A percentile compares a stretch with the other conserved stretches of the same genome.
Conservation (phyloP, 805 yeast species). For the Candida lessepsii region DNA sequence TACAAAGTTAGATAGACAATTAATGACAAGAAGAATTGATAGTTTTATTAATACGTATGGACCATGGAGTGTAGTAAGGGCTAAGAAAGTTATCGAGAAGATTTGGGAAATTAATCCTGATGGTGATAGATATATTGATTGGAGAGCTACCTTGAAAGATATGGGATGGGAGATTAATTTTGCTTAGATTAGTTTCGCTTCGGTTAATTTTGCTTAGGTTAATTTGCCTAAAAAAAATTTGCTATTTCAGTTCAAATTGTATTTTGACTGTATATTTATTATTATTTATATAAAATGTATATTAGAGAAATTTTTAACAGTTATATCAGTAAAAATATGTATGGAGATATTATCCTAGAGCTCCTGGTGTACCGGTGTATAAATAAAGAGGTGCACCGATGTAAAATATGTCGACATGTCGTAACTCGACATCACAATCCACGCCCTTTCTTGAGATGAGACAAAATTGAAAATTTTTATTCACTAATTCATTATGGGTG, state of each 20-base stretch:
- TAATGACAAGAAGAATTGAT: constrained; percentile 52
- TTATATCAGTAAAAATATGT: no score
- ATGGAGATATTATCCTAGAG: no score
- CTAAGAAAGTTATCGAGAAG: constrained; percentile 42
- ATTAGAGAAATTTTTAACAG: no score
- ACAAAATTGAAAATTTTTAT: constrained; percentile 13
- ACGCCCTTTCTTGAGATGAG: constrained; percentile 6
- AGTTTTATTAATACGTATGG: constrained; percentile 60
- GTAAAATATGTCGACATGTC: constrained; percentile 1
- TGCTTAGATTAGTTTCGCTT: no score
- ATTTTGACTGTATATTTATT: no score
- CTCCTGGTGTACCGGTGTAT: no score
- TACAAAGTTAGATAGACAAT: constrained; percentile 48
- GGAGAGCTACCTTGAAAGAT: constrained; percentile 64
- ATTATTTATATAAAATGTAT: no score
- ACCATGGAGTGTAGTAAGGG: constrained; percentile 58
- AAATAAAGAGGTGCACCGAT: no score
- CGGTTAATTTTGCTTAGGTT: no score
- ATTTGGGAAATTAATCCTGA: constrained; percentile 48
- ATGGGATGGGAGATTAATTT: constrained; percentile 79
- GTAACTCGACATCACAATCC: background rate
- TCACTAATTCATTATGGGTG: constrained; percentile 48
- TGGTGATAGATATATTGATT: constrained; percentile 66
- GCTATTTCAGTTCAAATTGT: no score
- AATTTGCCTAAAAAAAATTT: no score